Conservation (phyloP, 2,329 filamentous ascomycete genomes). For the Botrytis cinerea region DNA sequence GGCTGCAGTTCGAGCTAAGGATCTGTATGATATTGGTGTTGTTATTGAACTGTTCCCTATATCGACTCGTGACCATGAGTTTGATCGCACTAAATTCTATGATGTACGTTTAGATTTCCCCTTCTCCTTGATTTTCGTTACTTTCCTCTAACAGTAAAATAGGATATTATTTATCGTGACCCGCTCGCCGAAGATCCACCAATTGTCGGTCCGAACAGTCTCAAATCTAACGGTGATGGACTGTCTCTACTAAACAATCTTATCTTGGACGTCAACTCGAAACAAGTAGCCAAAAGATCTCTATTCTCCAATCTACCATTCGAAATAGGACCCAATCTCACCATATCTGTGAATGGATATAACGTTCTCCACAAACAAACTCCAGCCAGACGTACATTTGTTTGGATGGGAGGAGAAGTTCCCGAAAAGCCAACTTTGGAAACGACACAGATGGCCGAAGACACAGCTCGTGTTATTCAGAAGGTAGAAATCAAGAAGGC, state of each 20-base stretch:
- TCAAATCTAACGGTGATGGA: constrained; percentile 71
- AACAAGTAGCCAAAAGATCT: constrained; percentile 80
- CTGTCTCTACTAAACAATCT: constrained; percentile 77
- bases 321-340: constrained; percentile 80
- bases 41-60: constrained; percentile 93
- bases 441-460: constrained; percentile 74
- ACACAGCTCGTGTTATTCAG: constrained; percentile 74
- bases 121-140: neutral
- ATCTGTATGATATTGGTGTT: constrained; percentile 91
- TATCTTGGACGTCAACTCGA: constrained; percentile 86
- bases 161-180: constrained; percentile 90
- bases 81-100: constrained; percentile 86
- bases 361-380: constrained; percentile 83
- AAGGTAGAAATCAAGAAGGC: constrained; percentile 84
- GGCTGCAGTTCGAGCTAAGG: constrained; percentile 85
- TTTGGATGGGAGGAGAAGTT: constrained; percentile 85
- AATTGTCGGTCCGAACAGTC: constrained; percentile 53
- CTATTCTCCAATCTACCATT: constrained; percentile 86
- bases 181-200: constrained; percentile 70
- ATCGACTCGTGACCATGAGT: constrained; percentile 66
- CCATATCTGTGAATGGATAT: constrained; percentile 91
- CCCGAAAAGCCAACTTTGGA: constrained; percentile 76
- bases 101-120: constrained; percentile 60
- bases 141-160: constrained; percentile 30
- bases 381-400: constrained; percentile 78